phyloP scores from a whole-genome alignment of 306 rosid species.

The Gleditsia sinensis region DNA sequence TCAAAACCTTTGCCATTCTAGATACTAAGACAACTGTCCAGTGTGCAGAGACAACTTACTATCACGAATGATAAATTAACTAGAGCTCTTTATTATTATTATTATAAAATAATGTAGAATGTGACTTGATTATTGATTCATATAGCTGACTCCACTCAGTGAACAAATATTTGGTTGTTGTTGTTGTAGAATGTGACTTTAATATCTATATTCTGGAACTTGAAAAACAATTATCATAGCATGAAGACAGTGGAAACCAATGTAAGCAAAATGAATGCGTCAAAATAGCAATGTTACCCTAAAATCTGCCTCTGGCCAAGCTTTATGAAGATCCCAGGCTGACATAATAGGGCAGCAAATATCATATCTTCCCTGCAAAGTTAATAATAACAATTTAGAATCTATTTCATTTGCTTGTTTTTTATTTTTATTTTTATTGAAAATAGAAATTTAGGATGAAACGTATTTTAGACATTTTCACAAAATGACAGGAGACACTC shows the following conservation, averaged over 20 bases:
- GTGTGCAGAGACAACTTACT: too few relatives aligned
- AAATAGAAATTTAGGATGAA: too few relatives aligned
- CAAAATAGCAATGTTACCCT: conserved; percentile 49
- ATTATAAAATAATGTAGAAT: too few relatives aligned
- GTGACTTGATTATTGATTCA: too few relatives aligned
- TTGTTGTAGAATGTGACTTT: background rate
- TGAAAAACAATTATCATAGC: conserved; percentile 15
- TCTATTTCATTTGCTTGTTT: too few relatives aligned
- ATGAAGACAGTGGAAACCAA: conserved; percentile 27
- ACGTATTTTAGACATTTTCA: too few relatives aligned
- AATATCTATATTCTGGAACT: background rate
- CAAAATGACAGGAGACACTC: too few relatives aligned
- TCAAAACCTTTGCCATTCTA: too few relatives aligned
- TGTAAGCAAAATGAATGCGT: conserved; percentile 4
- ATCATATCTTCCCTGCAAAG: conserved; percentile 89
- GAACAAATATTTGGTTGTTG: too few relatives aligned
- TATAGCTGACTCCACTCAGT: too few relatives aligned
- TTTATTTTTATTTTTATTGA: too few relatives aligned
- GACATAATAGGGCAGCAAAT: conserved; percentile 95
- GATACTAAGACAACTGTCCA: too few relatives aligned
- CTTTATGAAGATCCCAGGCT: conserved; percentile 99
- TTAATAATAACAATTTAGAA: conserved; percentile 5
- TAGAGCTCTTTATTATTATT: background rate
- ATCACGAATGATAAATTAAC: background rate
- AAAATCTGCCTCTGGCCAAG: conserved; percentile 95